These are phyloP conservation scores for Diaporthe amygdali DNA, from an alignment of 2,329 filamentous ascomycete species.

Conservation along the genomic window DNA sequence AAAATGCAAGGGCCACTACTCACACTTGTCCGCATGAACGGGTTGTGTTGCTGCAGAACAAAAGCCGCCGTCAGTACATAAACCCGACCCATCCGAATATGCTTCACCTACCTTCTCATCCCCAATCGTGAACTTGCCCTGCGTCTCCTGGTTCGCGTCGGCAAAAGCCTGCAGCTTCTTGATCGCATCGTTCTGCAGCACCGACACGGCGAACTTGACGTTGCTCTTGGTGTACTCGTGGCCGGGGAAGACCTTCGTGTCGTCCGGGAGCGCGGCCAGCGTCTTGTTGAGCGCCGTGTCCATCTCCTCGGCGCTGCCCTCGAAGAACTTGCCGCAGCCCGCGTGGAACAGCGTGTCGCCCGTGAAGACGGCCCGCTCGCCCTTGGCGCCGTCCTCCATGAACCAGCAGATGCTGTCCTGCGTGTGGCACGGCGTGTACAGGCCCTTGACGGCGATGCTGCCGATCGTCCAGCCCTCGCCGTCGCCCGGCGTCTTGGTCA, in stretches of 20 bases:
- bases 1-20: slow-evolving; percentile 36
- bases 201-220: slow-evolving; percentile 82
- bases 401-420: slow-evolving; percentile 98
- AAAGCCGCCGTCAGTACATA: not conserved
- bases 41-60: slow-evolving; percentile 76
- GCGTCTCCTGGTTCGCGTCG: slow-evolving; percentile 82
- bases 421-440: slow-evolving; percentile 98
- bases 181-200: slow-evolving; percentile 76
- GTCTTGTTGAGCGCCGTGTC: slow-evolving; percentile 88
- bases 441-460: slow-evolving; percentile 78
- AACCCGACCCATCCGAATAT: not conserved
- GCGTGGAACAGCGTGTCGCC: slow-evolving; percentile 96
- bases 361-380: slow-evolving; percentile 82
- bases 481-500: slow-evolving; percentile 78
- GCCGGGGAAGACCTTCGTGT: slow-evolving; percentile 92
- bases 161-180: slow-evolving; percentile 80
- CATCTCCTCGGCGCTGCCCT: slow-evolving; percentile 90
- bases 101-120: slow-evolving; percentile 84
- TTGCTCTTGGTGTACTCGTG: slow-evolving; percentile 99
- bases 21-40: slow-evolving; percentile 90
- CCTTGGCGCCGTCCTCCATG: slow-evolving; percentile 80
- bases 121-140: slow-evolving; percentile 94
- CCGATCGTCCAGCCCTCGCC: slow-evolving; percentile 83
- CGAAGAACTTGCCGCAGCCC: slow-evolving; percentile 95
- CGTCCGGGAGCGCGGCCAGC: slow-evolving; percentile 80